phyloP scores from a whole-genome alignment of 306 rosid genomes.

The Vigna nakashimae region DNA sequence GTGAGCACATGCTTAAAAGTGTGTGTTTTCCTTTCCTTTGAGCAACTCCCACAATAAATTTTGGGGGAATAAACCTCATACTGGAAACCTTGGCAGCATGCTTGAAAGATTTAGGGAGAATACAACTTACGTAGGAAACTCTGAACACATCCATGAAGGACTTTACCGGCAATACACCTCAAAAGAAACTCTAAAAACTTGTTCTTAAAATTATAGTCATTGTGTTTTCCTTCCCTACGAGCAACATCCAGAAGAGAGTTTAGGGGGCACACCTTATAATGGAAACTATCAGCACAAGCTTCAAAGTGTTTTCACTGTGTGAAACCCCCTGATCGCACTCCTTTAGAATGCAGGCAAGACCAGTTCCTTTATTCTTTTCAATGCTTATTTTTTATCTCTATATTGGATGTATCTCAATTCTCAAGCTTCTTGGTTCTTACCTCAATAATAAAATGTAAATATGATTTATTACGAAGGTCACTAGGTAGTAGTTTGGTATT shows the following conservation, averaged over 20 bases:
- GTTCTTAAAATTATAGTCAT: background rate
- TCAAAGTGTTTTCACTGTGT: slow-evolving; percentile 10
- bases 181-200: background rate
- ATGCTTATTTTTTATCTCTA: background rate
- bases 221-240: background rate
- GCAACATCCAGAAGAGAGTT: slow-evolving; percentile 9
- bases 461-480: slow-evolving; percentile 1
- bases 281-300: background rate
- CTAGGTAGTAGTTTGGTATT: slow-evolving; percentile 8
- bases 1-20: background rate
- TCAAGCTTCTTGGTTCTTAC: slow-evolving; percentile 19
- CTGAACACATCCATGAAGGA: background rate
- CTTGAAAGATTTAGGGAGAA: background rate
- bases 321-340: slow-evolving; percentile 24
- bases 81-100: background rate
- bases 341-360: slow-evolving; percentile 29
- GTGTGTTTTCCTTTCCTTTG: background rate
- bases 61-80: background rate
- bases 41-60: slow-evolving; percentile 13
- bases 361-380: slow-evolving; percentile 2
- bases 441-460: slow-evolving; percentile 10
- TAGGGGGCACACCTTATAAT: background rate
- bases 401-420: background rate
- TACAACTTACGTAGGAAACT: slow-evolving; percentile 11
- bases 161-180: background rate